Evolutionary conservation across 441 rosid species (phyloP), one percentile per base, ranked within the genome.

Genomic region (Pelargonium exstipulatum): DNA sequence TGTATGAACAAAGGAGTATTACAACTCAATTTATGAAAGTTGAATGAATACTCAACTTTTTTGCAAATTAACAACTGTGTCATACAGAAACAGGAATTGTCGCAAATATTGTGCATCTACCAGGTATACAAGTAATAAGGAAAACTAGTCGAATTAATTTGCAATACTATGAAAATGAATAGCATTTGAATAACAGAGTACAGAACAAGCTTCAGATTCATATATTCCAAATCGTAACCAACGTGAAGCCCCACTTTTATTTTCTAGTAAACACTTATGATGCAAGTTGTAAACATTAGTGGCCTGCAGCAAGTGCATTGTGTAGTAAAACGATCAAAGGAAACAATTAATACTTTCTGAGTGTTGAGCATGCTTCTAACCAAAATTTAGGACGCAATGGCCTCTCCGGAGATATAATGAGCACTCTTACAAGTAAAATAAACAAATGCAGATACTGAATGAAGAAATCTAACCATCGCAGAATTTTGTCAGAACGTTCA

Each of bases 401-500:
- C 61, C 26, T 16, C 26, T 22, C 61, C 18, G 9, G 61, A 55
- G 61, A 55, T 55, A 55, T 17, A 53, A 55, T 55, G 17, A 55
- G 12, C 61, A 17, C 61, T 55, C 20, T 17, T 17, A 55, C 26
- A 55, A 55, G 61, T 55, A 55, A 55, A 18, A 55, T 9, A 55
- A 17, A 18, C 26, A 55, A 5, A 53, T 55, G 61, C 61, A 55
- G 26, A 55, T 55, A 55, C 20, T 55, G 26, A 17, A 55, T 55
- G 24, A 55, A 3, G 61, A 55, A 55, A 16, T 55, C 61, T 55
- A 20, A 55, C 98, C 99, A 74, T 91, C 99, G 65, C 86, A 86
- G 76, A 90, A 95, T 82, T 89, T 92, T 7, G 99, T 88, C 69
- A 92, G 92, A 80, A 95, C 88, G 74, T 89, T 92, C 77, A 95